Evolutionary conservation across 352 stramenopile species (phyloP).

Genomic region (Globisporangium cystogenes): DNA sequence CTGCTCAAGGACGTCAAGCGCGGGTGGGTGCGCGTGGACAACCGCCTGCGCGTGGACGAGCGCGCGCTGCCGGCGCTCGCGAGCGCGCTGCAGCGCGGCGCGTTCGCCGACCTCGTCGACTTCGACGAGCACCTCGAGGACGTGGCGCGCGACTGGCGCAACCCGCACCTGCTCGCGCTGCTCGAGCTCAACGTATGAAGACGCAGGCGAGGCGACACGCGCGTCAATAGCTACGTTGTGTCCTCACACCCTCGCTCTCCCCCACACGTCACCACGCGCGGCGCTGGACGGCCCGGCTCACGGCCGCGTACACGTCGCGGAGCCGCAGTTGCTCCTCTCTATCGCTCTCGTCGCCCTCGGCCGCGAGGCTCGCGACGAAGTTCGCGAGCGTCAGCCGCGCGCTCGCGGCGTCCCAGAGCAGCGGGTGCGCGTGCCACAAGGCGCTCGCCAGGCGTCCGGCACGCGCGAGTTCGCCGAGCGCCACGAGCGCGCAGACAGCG

Average conservation of each 20-base stretch:
- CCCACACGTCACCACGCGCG: conserved; percentile 5
- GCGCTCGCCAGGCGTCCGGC: conserved; percentile 48
- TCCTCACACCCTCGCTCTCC: too few relatives aligned
- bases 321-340: conserved; percentile 3
- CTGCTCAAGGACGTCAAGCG: conserved; percentile 80
- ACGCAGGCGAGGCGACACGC: too few relatives aligned
- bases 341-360: not conserved
- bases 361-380: conserved; percentile 33
- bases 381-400: conserved; percentile 52
- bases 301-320: conserved; percentile 27
- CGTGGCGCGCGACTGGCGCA: conserved; percentile 68
- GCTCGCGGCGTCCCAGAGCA: conserved; percentile 70
- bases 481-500: conserved; percentile 57
- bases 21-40: conserved; percentile 66
- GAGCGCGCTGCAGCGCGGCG: conserved; percentile 39
- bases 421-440: conserved; percentile 43
- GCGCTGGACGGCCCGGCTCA: conserved; percentile 19
- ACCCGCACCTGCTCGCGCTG: conserved; percentile 57
- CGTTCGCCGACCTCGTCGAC: conserved; percentile 48
- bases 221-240: too few relatives aligned
- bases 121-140: conserved; percentile 79
- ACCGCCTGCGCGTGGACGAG: conserved; percentile 44
- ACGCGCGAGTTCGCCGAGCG: conserved; percentile 32
- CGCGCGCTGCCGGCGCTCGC: conserved; percentile 36
- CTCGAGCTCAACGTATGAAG: conserved; percentile 78